Evolutionary conservation across 2,329 filamentous ascomycete genomes (phyloP).

Genomic region (Scolecobasidium constrictum): DNA sequence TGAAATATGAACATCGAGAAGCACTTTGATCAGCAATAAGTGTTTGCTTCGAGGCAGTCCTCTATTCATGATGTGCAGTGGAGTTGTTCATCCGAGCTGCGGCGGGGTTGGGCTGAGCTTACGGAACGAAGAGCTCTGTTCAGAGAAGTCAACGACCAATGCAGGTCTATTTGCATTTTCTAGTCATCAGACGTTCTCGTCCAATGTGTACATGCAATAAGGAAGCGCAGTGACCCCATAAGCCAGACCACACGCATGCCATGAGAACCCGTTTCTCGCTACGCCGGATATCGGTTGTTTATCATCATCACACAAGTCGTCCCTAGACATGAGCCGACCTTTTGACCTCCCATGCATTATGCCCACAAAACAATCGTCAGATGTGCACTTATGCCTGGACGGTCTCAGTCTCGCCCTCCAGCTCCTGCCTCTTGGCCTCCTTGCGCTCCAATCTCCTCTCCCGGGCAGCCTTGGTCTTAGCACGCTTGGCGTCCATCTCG

Average conservation of each 20-base stretch:
- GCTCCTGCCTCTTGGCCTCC: conserved; percentile 78
- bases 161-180: background rate
- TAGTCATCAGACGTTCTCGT: background rate
- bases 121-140: too few relatives aligned
- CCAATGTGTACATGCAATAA: background rate
- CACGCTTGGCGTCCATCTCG: conserved; percentile 99
- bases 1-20: too few relatives aligned
- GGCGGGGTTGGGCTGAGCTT: too few relatives aligned
- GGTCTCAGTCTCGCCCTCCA: conserved; percentile 54
- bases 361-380: too few relatives aligned
- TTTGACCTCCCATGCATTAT: too few relatives aligned
- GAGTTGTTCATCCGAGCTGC: too few relatives aligned
- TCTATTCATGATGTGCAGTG: too few relatives aligned
- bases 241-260: background rate
- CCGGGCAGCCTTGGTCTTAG: conserved; percentile 99
- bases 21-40: too few relatives aligned
- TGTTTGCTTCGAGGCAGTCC: too few relatives aligned
- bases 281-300: background rate
- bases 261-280: background rate
- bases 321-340: too few relatives aligned
- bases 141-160: too few relatives aligned
- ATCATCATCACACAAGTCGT: background rate
- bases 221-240: background rate
- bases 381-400: too few relatives aligned
- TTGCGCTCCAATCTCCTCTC: conserved; percentile 95